Base-by-base conservation (phyloP, 805 yeast species). In the Ogataea methylovora region DNA sequence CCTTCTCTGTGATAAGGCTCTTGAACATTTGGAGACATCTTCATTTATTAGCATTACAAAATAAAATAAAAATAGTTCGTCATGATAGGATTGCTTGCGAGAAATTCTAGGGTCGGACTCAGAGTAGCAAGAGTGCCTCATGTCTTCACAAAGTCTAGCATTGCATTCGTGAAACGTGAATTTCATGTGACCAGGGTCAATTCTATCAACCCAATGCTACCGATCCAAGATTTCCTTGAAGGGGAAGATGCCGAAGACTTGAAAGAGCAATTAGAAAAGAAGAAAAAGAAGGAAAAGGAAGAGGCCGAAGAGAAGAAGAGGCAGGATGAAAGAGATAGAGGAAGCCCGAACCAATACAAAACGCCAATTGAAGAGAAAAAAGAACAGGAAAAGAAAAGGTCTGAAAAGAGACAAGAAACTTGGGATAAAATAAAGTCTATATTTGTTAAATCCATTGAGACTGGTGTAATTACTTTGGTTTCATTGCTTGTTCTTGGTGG, bases 391-490 rank as follows among this genome's bases (percentile, higher is more conserved):
- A 12, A 29, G 12, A 14, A 34, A 11, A 31, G 35, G 13, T 24
- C 35, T 3, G 34, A 38, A n/a, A 15, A 16, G 11, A 24, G 26
- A 16, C 21, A 35, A 13, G 37, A 37, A 25, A 37, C 33, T 12
- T 48, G 44, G 43, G 34, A 37, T 3, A 37, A 34, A 18, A 14
- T 42, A 7, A 37, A 30, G 8, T 17, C 20, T 2, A 24, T 65
- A 18, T 28, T 51, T 0, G 44, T 56, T 36, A 78, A 74, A 45
- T 67, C 76, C 37, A 40, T 70, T 4, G 92, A 84, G 50, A 76
- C 92, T 0, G 76, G 79, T 0, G 76, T 84, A 3, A 75, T 84
- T 29, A 82, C 88, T 13, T 61, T 82, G 30, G 75, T 84, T 12
- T 78, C 88, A 3, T 55, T 84, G 24, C 66, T 75, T 2, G 73